Conservation (phyloP, 176 grass and related monocot species). For the Bromus sterilis region DNA sequence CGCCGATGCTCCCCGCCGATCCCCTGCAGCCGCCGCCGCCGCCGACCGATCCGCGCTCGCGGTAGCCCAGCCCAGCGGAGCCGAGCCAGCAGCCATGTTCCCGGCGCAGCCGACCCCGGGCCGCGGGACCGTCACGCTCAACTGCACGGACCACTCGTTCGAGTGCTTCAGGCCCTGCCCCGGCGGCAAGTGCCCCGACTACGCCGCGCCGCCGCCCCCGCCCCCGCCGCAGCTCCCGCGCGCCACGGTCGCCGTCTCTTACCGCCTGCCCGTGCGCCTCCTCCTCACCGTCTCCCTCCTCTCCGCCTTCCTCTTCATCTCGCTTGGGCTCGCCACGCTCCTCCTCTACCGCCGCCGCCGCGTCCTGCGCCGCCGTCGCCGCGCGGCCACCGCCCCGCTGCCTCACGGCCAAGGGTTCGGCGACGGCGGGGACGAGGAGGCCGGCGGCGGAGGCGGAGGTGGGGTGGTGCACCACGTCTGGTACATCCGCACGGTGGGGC, state of each 20-base stretch:
- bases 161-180: slow-evolving; percentile 25
- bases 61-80: too few species aligned
- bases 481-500: slow-evolving; percentile 72
- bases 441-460: slow-evolving; percentile 21
- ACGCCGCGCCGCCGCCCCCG: slow-evolving; percentile 15
- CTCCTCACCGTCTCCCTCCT: slow-evolving; percentile 36
- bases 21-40: neutral
- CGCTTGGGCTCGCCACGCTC: slow-evolving; percentile 32
- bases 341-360: slow-evolving; percentile 54
- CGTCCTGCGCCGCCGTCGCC: slow-evolving; percentile 5
- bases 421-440: slow-evolving; percentile 20
- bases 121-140: neutral
- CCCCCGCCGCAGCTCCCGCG: neutral
- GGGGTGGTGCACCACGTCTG: slow-evolving; percentile 61
- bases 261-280: slow-evolving; percentile 34
- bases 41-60: neutral
- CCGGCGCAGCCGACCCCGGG: neutral
- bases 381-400: neutral
- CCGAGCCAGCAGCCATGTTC: too few species aligned
- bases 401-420: neutral
- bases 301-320: slow-evolving; percentile 50
- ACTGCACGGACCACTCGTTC: slow-evolving; percentile 15
- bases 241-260: neutral
- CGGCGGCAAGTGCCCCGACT: slow-evolving; percentile 6
- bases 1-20: slow-evolving; percentile 22